Evolutionary conservation across 2,329 filamentous ascomycete genomes (phyloP), one percentile per base, ranked within the genome.

Genomic region (Seiridium unicorne): DNA sequence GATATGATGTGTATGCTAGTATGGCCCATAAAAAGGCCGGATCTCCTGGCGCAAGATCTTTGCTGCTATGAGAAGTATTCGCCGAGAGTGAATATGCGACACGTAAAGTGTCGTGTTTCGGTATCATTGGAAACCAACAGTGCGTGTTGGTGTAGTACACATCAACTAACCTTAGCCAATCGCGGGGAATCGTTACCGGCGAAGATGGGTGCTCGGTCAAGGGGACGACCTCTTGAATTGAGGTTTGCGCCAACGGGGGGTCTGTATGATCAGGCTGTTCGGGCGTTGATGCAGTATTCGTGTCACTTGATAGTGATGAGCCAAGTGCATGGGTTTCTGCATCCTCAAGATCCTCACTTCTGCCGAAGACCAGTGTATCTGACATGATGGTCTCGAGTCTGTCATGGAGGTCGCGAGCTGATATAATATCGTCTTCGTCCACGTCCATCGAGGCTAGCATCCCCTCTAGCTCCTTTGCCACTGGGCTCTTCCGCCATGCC

Each of bases 101-200:
- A 7, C 53, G 53, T 40, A 55, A 44, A 7, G 35, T 4, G 4
- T 36, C 35, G 5, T 55, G 53, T 34, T 36, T 36, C 26, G 18
- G 34, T 44, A 55, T 18, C 31, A 55, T n/a, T 5, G 53, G 53
- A 34, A 55, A 31, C 53, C 53, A 55, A n/a, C 40, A 55, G n/a
- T 55, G 53, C 10, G 40, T 40, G 32, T 40, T 55, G 26, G 36
- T 18, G n/a, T 40, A 40, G 40, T 55, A 55, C 31, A 55, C n/a
- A 10, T 55, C 53, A 31, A 55, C 26, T 18, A 55, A n/a, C 1
- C 40, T 8, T 1, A 18, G 53, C 53, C 53, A 55, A 32, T 10
- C n/a, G 26, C 3, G 5, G 5, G 47, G 10, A 31, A 11, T 34
- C 10, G 47, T 1, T 5, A 31, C n/a, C n/a, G n/a, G n/a, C n/a